Evolutionary conservation across 2,329 filamentous ascomycete species (phyloP), one percentile per base, ranked within the genome.

Genomic region (Mollisia scopiformis): DNA sequence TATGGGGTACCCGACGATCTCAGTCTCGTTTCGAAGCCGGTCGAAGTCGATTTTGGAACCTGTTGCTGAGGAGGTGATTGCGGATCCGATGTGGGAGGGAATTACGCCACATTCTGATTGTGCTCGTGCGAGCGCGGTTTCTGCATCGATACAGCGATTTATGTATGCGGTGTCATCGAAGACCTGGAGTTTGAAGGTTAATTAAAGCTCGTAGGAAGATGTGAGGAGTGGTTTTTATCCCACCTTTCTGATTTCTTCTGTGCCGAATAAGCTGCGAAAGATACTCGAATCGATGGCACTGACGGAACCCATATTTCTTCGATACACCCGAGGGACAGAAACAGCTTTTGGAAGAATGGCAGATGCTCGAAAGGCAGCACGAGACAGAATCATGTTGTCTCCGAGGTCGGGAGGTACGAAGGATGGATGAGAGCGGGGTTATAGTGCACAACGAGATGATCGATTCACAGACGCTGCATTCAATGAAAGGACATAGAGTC

Each of bases 1-100:
- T 8, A 84, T 81, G 0, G 82, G 82, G 57, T 84, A 84, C 1
- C 82, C 82, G 0, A 84, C 81, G 47, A 82, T 82, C 52, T 84
- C 82, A 0, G 82, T 83, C 49, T 70, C 67, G 16, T 59, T 54
- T 3, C 75, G 74, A 6, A 81, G 70, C 28, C 74, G 72, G 2
- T 81, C 77, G n/a, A 76, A 75, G 41, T 81, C 77, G 10, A 83
- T 68, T 14, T 75, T 72, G 27, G 70, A 67, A 39, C 55, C 73
- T 70, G 61, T 71, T 66, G 55, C 49, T 31, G 58, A 53, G n/a
- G 61, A 46, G 7, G 73, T 82, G 55, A 80, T 73, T 7, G 68
- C 62, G 3, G 63, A 66, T 0, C 75, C 78, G 0, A 74, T 73
- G 2, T 74, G 66, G 1, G 73, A 65, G 0, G 81, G 80, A 39